Conservation (phyloP, 73 alveolate species). For the Uronychia setigera region DNA sequence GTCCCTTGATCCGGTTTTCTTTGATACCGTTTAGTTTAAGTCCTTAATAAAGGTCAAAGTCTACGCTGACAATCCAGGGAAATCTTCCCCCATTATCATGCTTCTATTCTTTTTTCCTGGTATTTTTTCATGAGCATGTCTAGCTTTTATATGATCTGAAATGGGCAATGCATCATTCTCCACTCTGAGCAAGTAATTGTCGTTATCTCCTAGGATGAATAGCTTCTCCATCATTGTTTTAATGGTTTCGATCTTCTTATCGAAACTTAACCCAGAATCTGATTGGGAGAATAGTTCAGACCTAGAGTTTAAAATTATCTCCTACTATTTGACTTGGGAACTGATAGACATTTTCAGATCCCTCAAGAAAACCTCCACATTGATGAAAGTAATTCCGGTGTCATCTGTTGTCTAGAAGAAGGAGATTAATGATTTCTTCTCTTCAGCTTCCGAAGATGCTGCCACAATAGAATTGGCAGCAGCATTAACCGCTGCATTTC, state of each 20-base stretch:
- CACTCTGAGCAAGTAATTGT: constrained; percentile 39
- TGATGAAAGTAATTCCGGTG: not conserved
- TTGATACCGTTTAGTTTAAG: not conserved
- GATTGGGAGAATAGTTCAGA: constrained; percentile 14
- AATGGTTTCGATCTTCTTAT: constrained; percentile 18
- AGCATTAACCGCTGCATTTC: not conserved
- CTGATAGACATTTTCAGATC: constrained; percentile 37
- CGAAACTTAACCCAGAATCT: not conserved
- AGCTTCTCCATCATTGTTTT: constrained; percentile 54
- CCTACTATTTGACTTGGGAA: constrained; percentile 20
- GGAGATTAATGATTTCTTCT: constrained; percentile 29
- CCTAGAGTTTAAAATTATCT: not conserved
- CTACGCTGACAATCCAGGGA: not conserved
- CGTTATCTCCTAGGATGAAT: constrained; percentile 28
- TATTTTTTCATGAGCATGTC: not conserved
- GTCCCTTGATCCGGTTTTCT: not conserved
- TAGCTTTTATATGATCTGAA: constrained; percentile 1
- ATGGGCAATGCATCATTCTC: constrained; percentile 51
- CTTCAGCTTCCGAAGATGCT: constrained; percentile 8
- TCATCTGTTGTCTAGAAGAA: constrained; percentile 18
- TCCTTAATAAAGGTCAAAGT: not conserved
- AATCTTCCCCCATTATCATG: not conserved
- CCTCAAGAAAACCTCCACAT: constrained; percentile 51
- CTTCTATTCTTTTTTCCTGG: constrained; percentile 3
- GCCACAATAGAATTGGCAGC: not conserved